phyloP scores from a whole-genome alignment of 129 eudicot species.

The Helichrysum umbraculigerum region DNA sequence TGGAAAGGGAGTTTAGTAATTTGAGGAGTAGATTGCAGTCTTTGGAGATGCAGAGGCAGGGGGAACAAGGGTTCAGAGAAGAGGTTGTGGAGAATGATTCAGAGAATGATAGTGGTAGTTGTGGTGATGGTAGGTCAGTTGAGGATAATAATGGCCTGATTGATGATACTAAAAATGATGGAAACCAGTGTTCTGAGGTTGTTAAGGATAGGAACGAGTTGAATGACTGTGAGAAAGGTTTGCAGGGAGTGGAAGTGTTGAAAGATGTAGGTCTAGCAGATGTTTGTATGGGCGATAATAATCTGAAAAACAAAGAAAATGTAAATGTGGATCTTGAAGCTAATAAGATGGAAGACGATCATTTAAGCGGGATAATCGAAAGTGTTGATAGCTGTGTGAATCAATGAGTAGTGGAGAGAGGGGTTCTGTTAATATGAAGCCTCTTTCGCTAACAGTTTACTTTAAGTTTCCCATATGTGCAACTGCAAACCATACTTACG shows the following conservation, averaged over 20 bases:
- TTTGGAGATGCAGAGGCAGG: constrained; percentile 58
- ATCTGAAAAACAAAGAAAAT: constrained; percentile 2
- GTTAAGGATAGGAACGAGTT: constrained; percentile 18
- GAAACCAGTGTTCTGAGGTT: background rate
- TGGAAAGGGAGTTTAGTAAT: constrained; percentile 82
- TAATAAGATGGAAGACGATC: constrained; percentile 10
- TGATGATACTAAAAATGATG: constrained; percentile 44
- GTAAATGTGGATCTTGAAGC: background rate
- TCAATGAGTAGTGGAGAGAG: constrained; percentile 1
- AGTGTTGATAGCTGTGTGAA: constrained; percentile 5
- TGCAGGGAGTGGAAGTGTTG: constrained; percentile 16
- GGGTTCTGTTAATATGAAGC: constrained; percentile 1
- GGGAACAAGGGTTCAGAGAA: constrained; percentile 43
- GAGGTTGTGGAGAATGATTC: constrained; percentile 74
- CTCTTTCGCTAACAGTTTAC: background rate
- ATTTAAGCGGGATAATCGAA: background rate
- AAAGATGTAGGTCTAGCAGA: background rate
- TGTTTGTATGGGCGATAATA: constrained; percentile 9
- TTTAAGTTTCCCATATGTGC: background rate
- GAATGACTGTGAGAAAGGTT: constrained; percentile 16
- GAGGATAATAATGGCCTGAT: constrained; percentile 43
- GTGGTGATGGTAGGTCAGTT: constrained; percentile 38
- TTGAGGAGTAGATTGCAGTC: constrained; percentile 63
- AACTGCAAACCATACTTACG: constrained; percentile 10
- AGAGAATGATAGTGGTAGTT: constrained; percentile 64